phyloP scores from a whole-genome alignment of 2,329 filamentous ascomycete genomes.

The Calonectria pseudoturangicola region DNA sequence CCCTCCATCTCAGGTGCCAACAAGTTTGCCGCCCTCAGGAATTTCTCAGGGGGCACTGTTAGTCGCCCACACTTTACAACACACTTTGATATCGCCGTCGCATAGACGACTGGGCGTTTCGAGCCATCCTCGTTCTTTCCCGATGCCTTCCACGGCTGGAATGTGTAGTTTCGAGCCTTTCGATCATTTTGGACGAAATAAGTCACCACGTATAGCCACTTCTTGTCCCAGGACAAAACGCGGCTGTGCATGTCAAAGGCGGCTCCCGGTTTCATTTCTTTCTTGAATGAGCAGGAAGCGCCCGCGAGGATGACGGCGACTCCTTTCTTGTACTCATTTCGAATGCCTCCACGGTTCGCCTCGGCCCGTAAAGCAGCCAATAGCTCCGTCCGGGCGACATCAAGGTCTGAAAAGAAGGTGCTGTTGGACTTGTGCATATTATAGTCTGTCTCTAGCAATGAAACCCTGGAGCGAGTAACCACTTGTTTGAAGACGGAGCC shows the following conservation, averaged over 20 bases:
- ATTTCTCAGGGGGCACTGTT: conserved; percentile 7
- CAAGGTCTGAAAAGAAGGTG: conserved; percentile 3
- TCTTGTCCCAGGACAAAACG: neutral
- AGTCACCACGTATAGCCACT: conserved; percentile 7
- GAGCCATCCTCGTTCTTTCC: neutral
- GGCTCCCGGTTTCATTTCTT: neutral
- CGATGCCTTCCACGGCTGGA: neutral
- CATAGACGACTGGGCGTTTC: conserved; percentile 1
- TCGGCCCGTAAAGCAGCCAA: neutral
- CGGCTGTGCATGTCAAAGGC: neutral
- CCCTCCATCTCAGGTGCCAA: neutral
- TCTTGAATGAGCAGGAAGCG: neutral
- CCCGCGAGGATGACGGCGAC: neutral
- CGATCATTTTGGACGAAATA: neutral
- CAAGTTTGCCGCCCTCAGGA: neutral
- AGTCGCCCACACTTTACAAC: neutral
- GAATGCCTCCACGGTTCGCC: neutral
- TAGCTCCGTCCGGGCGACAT: neutral
- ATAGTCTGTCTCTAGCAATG: neutral
- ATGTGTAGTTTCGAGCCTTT: conserved; percentile 2
- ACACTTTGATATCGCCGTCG: neutral
- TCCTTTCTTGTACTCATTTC: neutral
- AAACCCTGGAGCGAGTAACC: neutral
- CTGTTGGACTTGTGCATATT: conserved; percentile 4
- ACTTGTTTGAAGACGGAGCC: neutral